These are phyloP conservation scores for Penicillium salamii DNA, from an alignment of 495 filamentous ascomycete species.

Conservation along the genomic window DNA sequence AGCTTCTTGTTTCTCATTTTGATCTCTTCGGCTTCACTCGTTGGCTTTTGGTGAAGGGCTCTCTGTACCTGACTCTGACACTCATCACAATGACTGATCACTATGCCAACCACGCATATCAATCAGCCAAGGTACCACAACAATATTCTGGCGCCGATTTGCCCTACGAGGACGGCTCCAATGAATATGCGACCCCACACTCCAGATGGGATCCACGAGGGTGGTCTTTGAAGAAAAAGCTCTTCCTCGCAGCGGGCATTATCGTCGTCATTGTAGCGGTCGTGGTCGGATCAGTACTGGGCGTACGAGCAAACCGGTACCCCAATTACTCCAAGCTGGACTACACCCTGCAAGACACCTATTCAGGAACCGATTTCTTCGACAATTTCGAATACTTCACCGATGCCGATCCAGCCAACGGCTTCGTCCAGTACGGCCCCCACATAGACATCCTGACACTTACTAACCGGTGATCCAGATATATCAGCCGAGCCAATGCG, in stretches of 20 bases:
- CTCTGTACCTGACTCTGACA: neutral
- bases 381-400: constrained; percentile 48
- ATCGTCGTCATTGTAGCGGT: constrained; percentile 43
- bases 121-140: neutral
- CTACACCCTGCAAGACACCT: constrained; percentile 44
- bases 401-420: constrained; percentile 39
- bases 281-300: constrained; percentile 46
- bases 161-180: neutral
- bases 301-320: constrained; percentile 35
- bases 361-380: constrained; percentile 40
- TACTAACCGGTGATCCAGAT: constrained; percentile 3
- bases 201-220: constrained; percentile 16
- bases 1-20: too few relatives aligned
- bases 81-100: neutral
- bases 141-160: neutral
- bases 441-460: neutral
- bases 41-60: neutral
- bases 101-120: neutral
- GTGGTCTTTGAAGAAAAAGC: constrained; percentile 21
- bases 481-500: constrained; percentile 19
- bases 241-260: constrained; percentile 20
- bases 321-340: constrained; percentile 43
- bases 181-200: neutral
- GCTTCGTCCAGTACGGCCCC: constrained; percentile 33
- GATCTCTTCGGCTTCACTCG: neutral